Evolutionary conservation across 352 stramenopile genomes (phyloP), one percentile per base, ranked within the genome.

Genomic region (Phytophthora fragariaefolia): DNA sequence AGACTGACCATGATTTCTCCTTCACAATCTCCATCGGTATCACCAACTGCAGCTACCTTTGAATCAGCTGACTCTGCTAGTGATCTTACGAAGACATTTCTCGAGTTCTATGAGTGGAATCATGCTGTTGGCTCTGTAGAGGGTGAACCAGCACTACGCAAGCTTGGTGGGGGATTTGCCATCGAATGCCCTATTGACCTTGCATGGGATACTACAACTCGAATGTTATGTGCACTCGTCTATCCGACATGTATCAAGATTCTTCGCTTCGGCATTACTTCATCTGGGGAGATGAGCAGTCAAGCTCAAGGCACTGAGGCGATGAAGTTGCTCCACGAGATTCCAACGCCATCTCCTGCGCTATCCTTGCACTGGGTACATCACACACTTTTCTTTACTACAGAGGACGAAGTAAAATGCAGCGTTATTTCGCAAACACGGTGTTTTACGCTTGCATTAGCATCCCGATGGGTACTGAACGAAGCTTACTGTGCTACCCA

Each of bases 101-200:
- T 94, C 22, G 85, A 94, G 34, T 94, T 94, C 32, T 94, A 91
- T 45, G 79, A 90, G 17, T 94, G 85, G 85, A 73, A 71, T 32
- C 12, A 60, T 10, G 23, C 28, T 69, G 27, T 38, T n/a, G 32
- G 30, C 4, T 36, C 46, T 36, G 6, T 28, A 10, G 63, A 70
- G 49, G 69, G 58, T 15, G 57, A 70, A 51, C 22, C 58, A 28
- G 45, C 34, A 46, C 24, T 76, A 26, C 63, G 52, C 7, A 76
- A 73, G 13, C 13, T 76, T 18, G 15, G 20, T 10, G 63, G 58
- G 23, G 64, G 63, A 12, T 67, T 63, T 53, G 53, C 49, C 4
- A 67, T 92, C 8, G 75, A 85, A n/a, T 88, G 82, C 30, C 85
- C 85, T 12, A 62, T 92, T 12, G 46, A 70, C 6, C 52, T 94